A percentile compares a stretch with the other conserved stretches of the same genome.
phyloP scores from a whole-genome alignment of 805 yeast species.

The Cyberlindnera maritima region DNA sequence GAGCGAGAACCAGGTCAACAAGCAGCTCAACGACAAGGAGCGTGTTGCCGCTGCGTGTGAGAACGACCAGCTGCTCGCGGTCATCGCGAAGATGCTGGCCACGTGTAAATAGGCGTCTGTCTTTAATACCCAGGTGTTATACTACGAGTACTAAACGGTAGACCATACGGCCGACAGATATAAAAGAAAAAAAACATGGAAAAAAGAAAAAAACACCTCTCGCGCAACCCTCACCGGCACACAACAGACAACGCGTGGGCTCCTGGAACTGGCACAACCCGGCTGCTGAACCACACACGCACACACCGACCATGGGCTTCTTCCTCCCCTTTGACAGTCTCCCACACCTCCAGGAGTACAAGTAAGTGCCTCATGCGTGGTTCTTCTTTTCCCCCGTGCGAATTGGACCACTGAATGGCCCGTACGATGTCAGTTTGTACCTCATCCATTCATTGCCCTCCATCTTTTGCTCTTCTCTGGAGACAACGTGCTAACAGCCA shows the following conservation, averaged over 20 bases:
- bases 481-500: background rate
- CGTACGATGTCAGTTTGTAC: too few relatives aligned
- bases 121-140: too few relatives aligned
- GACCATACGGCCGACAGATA: background rate
- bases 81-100: conserved; percentile 88
- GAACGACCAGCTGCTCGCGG: conserved; percentile 84
- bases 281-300: too few relatives aligned
- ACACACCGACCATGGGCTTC: conserved; percentile 49
- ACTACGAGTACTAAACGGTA: too few relatives aligned
- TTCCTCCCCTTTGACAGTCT: conserved; percentile 53
- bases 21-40: conserved; percentile 95
- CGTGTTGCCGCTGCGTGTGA: conserved; percentile 99
- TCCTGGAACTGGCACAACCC: too few relatives aligned
- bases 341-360: conserved; percentile 46
- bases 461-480: background rate
- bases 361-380: conserved; percentile 22
- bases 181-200: background rate
- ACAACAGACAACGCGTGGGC: background rate
- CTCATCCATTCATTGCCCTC: too few relatives aligned
- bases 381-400: too few relatives aligned
- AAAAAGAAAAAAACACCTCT: too few relatives aligned
- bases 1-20: conserved; percentile 92
- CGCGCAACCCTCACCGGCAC: background rate
- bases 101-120: conserved; percentile 51
- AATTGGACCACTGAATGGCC: too few relatives aligned